phyloP scores from a whole-genome alignment of 306 rosid species.

The Cucurbita maxima region DNA sequence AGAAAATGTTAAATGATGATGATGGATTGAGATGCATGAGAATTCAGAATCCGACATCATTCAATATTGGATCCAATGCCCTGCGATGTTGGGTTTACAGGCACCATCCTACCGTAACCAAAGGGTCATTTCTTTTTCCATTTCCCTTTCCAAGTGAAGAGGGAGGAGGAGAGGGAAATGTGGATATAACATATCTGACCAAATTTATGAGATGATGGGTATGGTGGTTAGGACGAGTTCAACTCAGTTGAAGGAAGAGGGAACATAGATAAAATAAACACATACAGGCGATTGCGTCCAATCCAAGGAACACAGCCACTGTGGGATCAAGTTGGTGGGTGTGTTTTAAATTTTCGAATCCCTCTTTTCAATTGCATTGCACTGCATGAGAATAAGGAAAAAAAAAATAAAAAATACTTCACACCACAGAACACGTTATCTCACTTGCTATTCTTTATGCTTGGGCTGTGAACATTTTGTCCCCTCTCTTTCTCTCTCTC shows the following conservation, averaged over 20 bases:
- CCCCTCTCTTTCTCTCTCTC: background rate
- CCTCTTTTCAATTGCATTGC: background rate
- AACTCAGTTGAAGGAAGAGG: background rate
- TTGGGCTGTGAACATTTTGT: background rate
- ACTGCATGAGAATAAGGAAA: background rate
- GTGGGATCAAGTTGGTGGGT: background rate
- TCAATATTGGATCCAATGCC: background rate
- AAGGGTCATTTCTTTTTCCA: background rate
- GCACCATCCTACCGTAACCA: background rate
- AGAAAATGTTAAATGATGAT: background rate
- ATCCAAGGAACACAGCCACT: background rate
- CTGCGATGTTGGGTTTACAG: background rate
- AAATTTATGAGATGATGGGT: background rate
- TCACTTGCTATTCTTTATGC: background rate
- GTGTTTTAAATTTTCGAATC: background rate
- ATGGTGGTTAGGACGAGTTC: background rate
- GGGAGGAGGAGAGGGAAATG: background rate
- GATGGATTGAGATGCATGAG: background rate
- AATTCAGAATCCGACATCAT: background rate
- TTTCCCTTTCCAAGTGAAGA: background rate
- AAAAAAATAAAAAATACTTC: background rate
- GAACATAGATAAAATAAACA: background rate
- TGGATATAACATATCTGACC: background rate
- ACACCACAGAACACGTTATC: constrained; percentile 4
- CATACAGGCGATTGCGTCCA: background rate